phyloP scores from a whole-genome alignment of 305 asterid genomes.

The Euphrasia arctica region DNA sequence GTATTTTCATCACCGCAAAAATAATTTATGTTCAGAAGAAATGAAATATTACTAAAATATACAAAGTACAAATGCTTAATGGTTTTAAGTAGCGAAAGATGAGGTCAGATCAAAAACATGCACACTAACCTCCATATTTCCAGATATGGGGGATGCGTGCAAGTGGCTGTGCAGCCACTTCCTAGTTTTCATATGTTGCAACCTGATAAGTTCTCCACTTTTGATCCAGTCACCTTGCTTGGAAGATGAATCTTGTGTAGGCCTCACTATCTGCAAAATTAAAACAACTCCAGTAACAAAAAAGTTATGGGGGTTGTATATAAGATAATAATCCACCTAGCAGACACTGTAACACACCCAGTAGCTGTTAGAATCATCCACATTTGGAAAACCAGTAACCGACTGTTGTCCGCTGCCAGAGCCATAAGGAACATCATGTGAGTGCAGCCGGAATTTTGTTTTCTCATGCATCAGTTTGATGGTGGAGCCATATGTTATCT shows the following conservation, averaged over 20 bases:
- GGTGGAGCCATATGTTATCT: constrained; percentile 70
- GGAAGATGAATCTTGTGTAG: constrained; percentile 52
- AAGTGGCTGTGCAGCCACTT: constrained; percentile 98
- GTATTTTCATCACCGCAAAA: background rate
- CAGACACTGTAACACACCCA: constrained; percentile 55
- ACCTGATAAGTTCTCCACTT: constrained; percentile 59
- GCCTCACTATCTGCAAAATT: constrained; percentile 61
- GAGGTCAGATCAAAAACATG: constrained; percentile 17
- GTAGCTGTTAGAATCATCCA: constrained; percentile 94
- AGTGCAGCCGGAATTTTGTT: constrained; percentile 85
- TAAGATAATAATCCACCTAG: constrained; percentile 4
- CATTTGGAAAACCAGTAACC: constrained; percentile 83
- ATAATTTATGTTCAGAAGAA: background rate
- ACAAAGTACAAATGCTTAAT: background rate
- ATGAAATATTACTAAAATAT: background rate
- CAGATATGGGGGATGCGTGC: constrained; percentile 95
- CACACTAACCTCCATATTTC: constrained; percentile 82
- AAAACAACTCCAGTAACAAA: constrained; percentile 20
- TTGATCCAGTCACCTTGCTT: constrained; percentile 87
- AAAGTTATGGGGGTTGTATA: background rate
- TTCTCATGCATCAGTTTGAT: constrained; percentile 94
- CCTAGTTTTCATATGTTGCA: constrained; percentile 90
- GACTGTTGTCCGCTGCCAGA: constrained; percentile 99
- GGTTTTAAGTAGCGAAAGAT: constrained; percentile 9
- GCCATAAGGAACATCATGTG: constrained; percentile 98